phyloP scores from a whole-genome alignment of 2,329 filamentous ascomycete genomes.

The Calonectria ilicicola region DNA sequence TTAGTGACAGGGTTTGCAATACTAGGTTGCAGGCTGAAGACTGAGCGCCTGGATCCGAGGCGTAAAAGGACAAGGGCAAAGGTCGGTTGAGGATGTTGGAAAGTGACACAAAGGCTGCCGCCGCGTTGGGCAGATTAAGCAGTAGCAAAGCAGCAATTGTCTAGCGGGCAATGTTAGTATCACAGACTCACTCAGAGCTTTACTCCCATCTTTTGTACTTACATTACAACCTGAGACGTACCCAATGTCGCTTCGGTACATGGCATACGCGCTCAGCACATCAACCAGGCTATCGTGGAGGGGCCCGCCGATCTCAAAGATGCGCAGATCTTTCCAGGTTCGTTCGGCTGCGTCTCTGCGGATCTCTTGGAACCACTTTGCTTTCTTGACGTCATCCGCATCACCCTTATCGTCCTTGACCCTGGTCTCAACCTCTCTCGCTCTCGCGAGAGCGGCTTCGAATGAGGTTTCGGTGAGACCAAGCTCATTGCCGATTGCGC shows the following conservation, averaged over 20 bases:
- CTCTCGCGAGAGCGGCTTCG: conserved; percentile 76
- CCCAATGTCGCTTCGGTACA: conserved; percentile 86
- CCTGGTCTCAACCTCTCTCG: conserved; percentile 70
- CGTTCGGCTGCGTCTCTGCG: conserved; percentile 70
- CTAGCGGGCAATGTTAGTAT: conserved; percentile 50
- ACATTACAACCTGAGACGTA: conserved; percentile 82
- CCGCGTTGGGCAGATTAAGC: conserved; percentile 74
- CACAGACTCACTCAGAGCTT: conserved; percentile 11
- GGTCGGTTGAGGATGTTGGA: conserved; percentile 84
- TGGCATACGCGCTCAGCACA: conserved; percentile 81
- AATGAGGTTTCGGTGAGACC: conserved; percentile 76
- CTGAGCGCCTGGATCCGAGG: conserved; percentile 76
- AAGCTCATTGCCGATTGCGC: conserved; percentile 80
- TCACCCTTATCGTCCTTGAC: conserved; percentile 63
- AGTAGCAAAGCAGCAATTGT: conserved; percentile 80
- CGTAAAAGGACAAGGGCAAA: conserved; percentile 80
- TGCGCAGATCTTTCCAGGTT: conserved; percentile 79
- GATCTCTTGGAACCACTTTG: conserved; percentile 73
- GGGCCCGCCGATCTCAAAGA: conserved; percentile 76
- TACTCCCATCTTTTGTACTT: conserved; percentile 51
- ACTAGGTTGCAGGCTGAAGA: conserved; percentile 77
- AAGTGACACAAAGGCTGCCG: conserved; percentile 76
- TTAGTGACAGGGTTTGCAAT: conserved; percentile 73
- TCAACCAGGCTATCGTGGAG: conserved; percentile 77
- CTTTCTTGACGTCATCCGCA: conserved; percentile 66